A percentile compares a stretch with the other conserved stretches of the same genome.
Evolutionary conservation across 2,329 filamentous ascomycete species (phyloP).

Genomic region (Fusarium siculi): DNA sequence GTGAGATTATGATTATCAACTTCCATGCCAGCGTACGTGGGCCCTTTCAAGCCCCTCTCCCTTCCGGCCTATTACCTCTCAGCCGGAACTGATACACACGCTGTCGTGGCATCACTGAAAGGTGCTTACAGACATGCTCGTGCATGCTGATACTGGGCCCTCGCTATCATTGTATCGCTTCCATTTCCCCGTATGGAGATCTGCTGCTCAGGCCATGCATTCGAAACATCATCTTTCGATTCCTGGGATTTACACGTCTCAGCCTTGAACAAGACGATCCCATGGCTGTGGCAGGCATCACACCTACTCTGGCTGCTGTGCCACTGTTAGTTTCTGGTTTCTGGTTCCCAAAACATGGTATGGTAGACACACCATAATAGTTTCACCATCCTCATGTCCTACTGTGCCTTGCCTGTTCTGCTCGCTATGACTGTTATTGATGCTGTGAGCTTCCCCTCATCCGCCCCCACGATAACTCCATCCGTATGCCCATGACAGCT

Average conservation of each 20-base stretch:
- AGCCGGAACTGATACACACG: conserved; percentile 5
- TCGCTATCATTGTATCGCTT: conserved; percentile 25
- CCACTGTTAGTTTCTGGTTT: conserved; percentile 17
- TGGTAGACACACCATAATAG: conserved; percentile 1
- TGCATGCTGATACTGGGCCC: conserved; percentile 10
- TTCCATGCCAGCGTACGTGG: conserved; percentile 5
- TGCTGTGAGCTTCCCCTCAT: conserved; percentile 13
- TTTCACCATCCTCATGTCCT: conserved; percentile 7
- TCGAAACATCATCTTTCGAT: conserved; percentile 25
- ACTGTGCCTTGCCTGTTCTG: conserved; percentile 13
- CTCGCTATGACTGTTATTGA: neutral
- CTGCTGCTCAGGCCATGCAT: conserved; percentile 19
- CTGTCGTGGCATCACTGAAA: conserved; percentile 28
- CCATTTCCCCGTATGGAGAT: conserved; percentile 33
- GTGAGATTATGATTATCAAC: conserved; percentile 31
- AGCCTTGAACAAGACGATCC: conserved; percentile 12
- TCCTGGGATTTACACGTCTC: conserved; percentile 25
- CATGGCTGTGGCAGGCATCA: conserved; percentile 33
- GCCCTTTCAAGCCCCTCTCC: conserved; percentile 13
- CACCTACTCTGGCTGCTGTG: conserved; percentile 24
- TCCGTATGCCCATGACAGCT: conserved; percentile 5
- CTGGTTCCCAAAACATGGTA: neutral
- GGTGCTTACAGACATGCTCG: conserved; percentile 20
- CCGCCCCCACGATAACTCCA: conserved; percentile 6
- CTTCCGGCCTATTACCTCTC: conserved; percentile 18